Evolutionary conservation across 129 eudicot species (phyloP).

Genomic region (Escallonia rubra): DNA sequence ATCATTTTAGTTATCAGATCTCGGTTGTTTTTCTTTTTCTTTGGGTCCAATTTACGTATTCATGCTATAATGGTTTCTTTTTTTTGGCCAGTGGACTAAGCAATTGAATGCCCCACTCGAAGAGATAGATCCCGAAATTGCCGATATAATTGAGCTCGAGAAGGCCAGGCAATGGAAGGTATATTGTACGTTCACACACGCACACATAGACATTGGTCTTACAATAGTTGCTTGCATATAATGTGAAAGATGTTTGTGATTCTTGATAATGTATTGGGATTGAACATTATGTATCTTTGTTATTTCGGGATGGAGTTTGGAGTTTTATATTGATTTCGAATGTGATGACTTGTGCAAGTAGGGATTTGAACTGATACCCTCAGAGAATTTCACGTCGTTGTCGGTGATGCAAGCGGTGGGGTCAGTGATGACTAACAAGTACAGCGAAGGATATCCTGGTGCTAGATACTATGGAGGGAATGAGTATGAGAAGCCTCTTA

Average conservation of each 20-base stretch:
- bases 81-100: slow-evolving; percentile 64
- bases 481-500: slow-evolving; percentile 45
- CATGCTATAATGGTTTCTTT: slow-evolving; percentile 1
- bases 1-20: neutral
- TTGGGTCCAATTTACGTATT: neutral
- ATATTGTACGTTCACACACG: neutral
- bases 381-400: slow-evolving; percentile 84
- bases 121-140: slow-evolving; percentile 88
- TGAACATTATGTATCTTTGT: neutral
- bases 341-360: slow-evolving; percentile 9
- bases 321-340: neutral
- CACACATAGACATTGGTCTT: neutral
- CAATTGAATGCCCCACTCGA: slow-evolving; percentile 89
- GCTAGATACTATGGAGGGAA: slow-evolving; percentile 98
- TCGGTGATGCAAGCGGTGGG: slow-evolving; percentile 99
- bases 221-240: neutral
- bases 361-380: slow-evolving; percentile 95
- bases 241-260: neutral
- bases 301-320: neutral
- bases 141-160: slow-evolving; percentile 88
- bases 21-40: neutral
- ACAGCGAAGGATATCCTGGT: slow-evolving; percentile 99
- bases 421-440: slow-evolving; percentile 92
- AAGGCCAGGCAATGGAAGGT: slow-evolving; percentile 99
- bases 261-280: neutral